Evolutionary conservation across 768 basidiomycete species (phyloP), one percentile per base, ranked within the genome.

Genomic region (Kwoniella mangroviensis): DNA sequence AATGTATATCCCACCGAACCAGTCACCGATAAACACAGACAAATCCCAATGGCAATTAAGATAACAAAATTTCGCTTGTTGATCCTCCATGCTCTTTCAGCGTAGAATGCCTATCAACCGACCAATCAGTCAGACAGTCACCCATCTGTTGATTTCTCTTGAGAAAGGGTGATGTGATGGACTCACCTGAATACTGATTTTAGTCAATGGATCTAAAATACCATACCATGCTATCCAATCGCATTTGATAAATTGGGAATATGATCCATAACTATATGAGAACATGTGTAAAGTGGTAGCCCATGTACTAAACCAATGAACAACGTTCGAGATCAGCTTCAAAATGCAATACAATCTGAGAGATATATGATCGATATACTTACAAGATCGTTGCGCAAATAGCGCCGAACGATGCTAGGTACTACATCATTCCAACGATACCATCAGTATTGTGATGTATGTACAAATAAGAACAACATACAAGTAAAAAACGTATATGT

Each of bases 141-240:
- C 3, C 34, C 34, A n/a, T 41, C 15, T 49, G 12, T 12, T 43
- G 10, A 57, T 10, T 5, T 41, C 42, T 13, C n/a, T 4, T 17
- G 51, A 34, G 15, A 13, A 2, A 51, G 43, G 22, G 9, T 21
- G 21, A 34, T 15, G 24, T 4, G 21, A 26, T 56, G 3, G 12
- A 57, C 68, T 64, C 62, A 69, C 68, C 40, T 69, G 68, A 7
- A 69, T 57, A 41, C 68, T 69, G 56, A 69, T 63, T 53, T 69
- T 69, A 21, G 68, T 69, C 45, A 69, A 43, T 4, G 68, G 68
- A 28, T 69, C 68, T 19, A 69, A 17, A 3, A 69, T 34, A 41
- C 68, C 68, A 40, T 69, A 69, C 68, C 68, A 69, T 58, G 68
- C 68, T 26, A 69, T 64, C 68, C 68, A 69, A 26, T 69, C 56